Base-by-base conservation (phyloP, 805 yeast genomes). In the Wickerhamomyces alni region DNA sequence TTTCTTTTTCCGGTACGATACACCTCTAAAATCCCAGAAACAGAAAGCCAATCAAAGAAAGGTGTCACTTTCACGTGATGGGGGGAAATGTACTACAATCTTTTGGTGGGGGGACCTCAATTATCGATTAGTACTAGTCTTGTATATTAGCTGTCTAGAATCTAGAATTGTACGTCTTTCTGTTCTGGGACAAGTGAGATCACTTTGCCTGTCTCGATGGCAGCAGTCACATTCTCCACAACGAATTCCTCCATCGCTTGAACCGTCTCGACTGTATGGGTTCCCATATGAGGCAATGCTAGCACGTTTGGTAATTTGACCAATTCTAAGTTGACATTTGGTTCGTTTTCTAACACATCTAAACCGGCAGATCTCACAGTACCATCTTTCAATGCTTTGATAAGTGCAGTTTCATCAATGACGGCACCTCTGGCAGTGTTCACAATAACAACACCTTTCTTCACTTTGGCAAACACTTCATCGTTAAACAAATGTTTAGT, bases 361-460 rank as follows among this genome's bases (percentile, higher is more conserved):
- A 83, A 55, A 13, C 88, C 94, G 43, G 76, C 82, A 5, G 82
- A 62, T 29, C 78, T 75, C 24, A 85, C 69, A 49, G 81, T 78
- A 15, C 89, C 89, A 3, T 65, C 57, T 50, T 78, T 74, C 48
- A 85, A 65, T 7, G 74, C 75, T 17, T 66, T 65, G 8, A 75
- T 67, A 40, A 85, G 57, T 5, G 80, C 80, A 3, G 56, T 39
- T 58, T 84, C 89, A 57, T 84, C 82, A 48, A 82, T 74, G 31
- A 88, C 78, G 3, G 91, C 82, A 16, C 97, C 97, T 54, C 97
- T 75, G 6, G 96, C 93, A 11, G 95, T 87, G 63, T 88, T 88
- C 30, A 87, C 80, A 19, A 70, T 50, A 13, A 84, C 77, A 26
- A 80, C 88, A 30, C 88, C 93, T 42, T 77, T 76, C 61, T 88